Evolutionary conservation across 768 basidiomycete species (phyloP).

Genomic region (Phlebiopsis gigantea): DNA sequence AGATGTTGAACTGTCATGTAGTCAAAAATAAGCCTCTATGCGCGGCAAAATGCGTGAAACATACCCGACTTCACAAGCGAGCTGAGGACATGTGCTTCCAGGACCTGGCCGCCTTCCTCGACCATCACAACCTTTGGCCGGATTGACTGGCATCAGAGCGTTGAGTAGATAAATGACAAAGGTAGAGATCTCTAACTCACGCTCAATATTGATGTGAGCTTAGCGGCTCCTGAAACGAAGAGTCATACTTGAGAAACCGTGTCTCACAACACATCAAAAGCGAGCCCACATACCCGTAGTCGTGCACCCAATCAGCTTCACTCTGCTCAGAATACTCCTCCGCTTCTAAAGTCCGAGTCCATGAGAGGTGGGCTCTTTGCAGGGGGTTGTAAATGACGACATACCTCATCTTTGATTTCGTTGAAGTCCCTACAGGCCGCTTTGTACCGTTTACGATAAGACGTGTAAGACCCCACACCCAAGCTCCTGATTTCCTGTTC

Average conservation of each 20-base stretch:
- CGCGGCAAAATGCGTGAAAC: not conserved
- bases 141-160: constrained; percentile 36
- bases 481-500: constrained; percentile 15
- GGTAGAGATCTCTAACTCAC: constrained; percentile 26
- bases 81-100: constrained; percentile 70
- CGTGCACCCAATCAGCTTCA: constrained; percentile 70
- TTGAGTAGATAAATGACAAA: not conserved
- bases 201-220: constrained; percentile 50
- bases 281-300: constrained; percentile 53
- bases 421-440: constrained; percentile 18
- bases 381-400: not conserved
- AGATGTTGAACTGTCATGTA: constrained; percentile 49
- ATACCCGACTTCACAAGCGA: constrained; percentile 45
- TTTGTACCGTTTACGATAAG: constrained; percentile 18
- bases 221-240: constrained; percentile 54
- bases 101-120: constrained; percentile 79
- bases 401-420: constrained; percentile 24
- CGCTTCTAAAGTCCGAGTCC: constrained; percentile 36
- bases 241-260: not conserved
- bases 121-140: constrained; percentile 60
- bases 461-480: no score
- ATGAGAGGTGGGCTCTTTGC: not conserved
- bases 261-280: not conserved
- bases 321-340: constrained; percentile 43
- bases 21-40: not conserved